phyloP scores from a whole-genome alignment of 192 early-diverging fungal species.

The Helicostylum pulchrum region DNA sequence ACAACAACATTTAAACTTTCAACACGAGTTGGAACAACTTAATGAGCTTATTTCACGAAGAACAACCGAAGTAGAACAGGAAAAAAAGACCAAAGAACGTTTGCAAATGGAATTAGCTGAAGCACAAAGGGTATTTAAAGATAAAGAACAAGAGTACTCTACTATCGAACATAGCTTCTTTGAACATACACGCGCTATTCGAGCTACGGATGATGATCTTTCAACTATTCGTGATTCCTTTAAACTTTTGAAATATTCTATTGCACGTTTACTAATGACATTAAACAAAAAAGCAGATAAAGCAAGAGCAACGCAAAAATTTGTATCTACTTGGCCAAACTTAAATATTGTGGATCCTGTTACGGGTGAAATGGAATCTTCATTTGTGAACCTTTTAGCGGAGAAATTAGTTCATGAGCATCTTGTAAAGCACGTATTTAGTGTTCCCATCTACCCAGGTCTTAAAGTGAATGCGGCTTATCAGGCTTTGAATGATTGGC shows the following conservation, averaged over 20 bases:
- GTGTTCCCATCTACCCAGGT: constrained; percentile 33
- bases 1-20: neutral
- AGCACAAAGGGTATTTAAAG: constrained; percentile 26
- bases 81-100: constrained; percentile 13
- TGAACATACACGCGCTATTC: constrained; percentile 31
- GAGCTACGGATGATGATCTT: constrained; percentile 41
- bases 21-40: constrained; percentile 21
- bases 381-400: constrained; percentile 31
- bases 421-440: constrained; percentile 31
- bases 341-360: constrained; percentile 20
- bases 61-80: constrained; percentile 9
- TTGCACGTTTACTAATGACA: constrained; percentile 33
- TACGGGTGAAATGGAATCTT: constrained; percentile 27
- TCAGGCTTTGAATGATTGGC: constrained; percentile 27
- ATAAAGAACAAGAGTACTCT: constrained; percentile 32
- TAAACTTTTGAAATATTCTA: constrained; percentile 34
- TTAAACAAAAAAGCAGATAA: constrained; percentile 40
- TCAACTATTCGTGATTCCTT: constrained; percentile 40
- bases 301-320: constrained; percentile 26
- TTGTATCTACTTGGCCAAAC: constrained; percentile 29
- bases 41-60: constrained; percentile 16
- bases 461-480: constrained; percentile 33
- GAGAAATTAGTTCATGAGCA: constrained; percentile 36
- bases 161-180: constrained; percentile 38
- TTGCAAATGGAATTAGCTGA: constrained; percentile 23